A percentile compares a stretch with the other conserved stretches of the same genome.
phyloP scores from a whole-genome alignment of 345 rosid species.

The Eucalyptus grandis region DNA sequence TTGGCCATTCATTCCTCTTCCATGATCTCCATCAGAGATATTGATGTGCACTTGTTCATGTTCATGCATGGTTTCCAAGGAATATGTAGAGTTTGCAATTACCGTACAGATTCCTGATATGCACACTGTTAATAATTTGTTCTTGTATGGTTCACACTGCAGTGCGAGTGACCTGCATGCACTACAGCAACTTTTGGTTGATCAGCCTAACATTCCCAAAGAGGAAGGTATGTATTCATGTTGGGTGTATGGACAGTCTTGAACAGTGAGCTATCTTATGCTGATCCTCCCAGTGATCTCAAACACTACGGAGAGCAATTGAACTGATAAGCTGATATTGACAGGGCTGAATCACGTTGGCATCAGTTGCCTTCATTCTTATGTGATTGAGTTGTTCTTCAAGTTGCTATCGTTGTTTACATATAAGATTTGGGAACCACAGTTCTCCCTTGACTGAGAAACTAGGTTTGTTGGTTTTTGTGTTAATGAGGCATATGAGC shows the following conservation, averaged over 20 bases:
- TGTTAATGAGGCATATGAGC: neutral
- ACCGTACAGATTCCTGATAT: neutral
- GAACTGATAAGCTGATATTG: neutral
- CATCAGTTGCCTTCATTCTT: neutral
- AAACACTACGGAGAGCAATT: too few relatives aligned
- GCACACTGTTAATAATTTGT: neutral
- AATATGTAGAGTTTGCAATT: neutral
- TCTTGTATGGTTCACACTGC: slow-evolving; percentile 1
- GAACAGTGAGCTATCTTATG: neutral
- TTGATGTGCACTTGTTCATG: neutral
- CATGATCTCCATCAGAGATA: neutral
- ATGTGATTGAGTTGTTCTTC: neutral
- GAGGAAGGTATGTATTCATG: slow-evolving; percentile 44
- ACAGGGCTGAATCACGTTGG: neutral
- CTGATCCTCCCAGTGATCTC: neutral
- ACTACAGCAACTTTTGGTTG: slow-evolving; percentile 60
- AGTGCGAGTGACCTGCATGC: slow-evolving; percentile 50
- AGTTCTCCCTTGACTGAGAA: neutral
- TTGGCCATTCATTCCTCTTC: neutral
- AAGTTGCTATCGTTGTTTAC: neutral
- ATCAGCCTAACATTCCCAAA: slow-evolving; percentile 68
- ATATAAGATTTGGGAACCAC: neutral
- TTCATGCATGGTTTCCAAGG: neutral
- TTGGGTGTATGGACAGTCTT: neutral
- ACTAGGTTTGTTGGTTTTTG: neutral